phyloP scores from a whole-genome alignment of 139 green algal genomes.

The Chlorella vulgaris region DNA sequence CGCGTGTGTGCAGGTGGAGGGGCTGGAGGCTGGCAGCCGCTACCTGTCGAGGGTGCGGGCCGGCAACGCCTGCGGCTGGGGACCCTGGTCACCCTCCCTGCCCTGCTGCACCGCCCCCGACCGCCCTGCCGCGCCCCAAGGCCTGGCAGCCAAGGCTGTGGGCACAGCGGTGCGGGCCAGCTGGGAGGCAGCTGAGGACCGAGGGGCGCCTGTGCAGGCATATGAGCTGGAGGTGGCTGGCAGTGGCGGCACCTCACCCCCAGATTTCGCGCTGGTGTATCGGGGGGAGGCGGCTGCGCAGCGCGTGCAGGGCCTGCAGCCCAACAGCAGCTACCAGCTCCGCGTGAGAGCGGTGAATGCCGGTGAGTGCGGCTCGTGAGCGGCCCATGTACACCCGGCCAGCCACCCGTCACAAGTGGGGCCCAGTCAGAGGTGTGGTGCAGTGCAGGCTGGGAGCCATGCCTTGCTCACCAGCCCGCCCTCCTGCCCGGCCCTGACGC shows the following conservation, averaged over 20 bases:
- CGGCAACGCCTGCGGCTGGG: slow-evolving; percentile 53
- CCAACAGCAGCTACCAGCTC: slow-evolving; percentile 50
- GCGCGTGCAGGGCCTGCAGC: slow-evolving; percentile 41
- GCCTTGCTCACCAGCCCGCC: not conserved
- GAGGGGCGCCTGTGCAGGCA: slow-evolving; percentile 48
- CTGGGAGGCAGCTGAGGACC: slow-evolving; percentile 59
- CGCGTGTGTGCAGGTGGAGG: slow-evolving; percentile 30
- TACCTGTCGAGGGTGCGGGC: slow-evolving; percentile 60
- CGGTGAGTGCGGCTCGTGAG: not conserved
- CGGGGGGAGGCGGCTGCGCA: slow-evolving; percentile 30
- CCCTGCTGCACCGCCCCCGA: slow-evolving; percentile 45
- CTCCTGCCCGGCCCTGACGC: no score
- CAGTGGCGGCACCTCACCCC: not conserved
- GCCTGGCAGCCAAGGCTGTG: slow-evolving; percentile 29
- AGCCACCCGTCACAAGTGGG: not conserved
- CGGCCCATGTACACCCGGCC: not conserved
- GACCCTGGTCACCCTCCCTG: slow-evolving; percentile 38
- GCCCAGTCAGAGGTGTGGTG: not conserved
- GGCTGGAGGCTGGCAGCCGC: slow-evolving; percentile 43
- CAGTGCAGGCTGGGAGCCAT: not conserved
- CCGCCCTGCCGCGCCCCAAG: slow-evolving; percentile 47
- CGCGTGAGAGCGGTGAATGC: slow-evolving; percentile 55
- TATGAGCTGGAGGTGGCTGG: slow-evolving; percentile 50
- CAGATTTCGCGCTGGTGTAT: slow-evolving; percentile 19
- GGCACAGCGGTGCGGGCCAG: slow-evolving; percentile 42